A percentile compares a stretch with the other conserved stretches of the same genome.
Evolutionary conservation across 2,329 filamentous ascomycete species (phyloP).

Genomic region (Phialemoniopsis sp.): DNA sequence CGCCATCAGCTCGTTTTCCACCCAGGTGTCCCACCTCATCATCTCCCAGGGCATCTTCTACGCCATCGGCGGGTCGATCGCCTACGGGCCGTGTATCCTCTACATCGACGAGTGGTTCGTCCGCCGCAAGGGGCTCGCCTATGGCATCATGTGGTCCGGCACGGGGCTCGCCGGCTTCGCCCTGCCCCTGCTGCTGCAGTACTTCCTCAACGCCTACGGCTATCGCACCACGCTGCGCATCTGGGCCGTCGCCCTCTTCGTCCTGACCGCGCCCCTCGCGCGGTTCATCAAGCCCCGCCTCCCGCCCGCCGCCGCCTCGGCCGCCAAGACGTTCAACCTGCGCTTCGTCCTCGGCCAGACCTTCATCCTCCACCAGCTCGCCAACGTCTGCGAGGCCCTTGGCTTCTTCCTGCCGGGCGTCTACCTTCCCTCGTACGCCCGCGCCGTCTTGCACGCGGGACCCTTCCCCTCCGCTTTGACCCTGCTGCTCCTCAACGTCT

Average conservation of each 20-base stretch:
- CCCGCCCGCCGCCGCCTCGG: conserved; percentile 28
- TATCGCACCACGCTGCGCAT: conserved; percentile 49
- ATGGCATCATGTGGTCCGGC: conserved; percentile 60
- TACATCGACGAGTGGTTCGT: conserved; percentile 63
- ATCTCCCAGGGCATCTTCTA: conserved; percentile 59
- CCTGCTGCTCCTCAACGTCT: conserved; percentile 54
- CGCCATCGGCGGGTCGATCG: conserved; percentile 50
- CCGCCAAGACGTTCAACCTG: conserved; percentile 32
- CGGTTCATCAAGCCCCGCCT: conserved; percentile 53
- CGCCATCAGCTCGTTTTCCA: conserved; percentile 48
- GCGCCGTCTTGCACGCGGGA: conserved; percentile 37
- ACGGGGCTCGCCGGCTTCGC: conserved; percentile 46
- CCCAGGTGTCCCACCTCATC: conserved; percentile 49
- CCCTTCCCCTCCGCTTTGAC: conserved; percentile 50
- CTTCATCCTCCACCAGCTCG: conserved; percentile 54
- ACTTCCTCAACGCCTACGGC: conserved; percentile 44
- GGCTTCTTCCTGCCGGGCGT: conserved; percentile 63
- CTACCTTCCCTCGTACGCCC: conserved; percentile 56
- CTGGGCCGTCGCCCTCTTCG: conserved; percentile 46
- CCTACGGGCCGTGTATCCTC: conserved; percentile 51
- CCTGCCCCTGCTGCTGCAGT: conserved; percentile 48
- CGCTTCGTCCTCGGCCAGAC: conserved; percentile 47
- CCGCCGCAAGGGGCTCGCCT: conserved; percentile 52
- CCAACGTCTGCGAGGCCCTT: conserved; percentile 53
- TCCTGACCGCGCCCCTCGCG: conserved; percentile 50